Evolutionary conservation across 805 yeast species (phyloP).

Genomic region (Barnettozyma sucrosica): DNA sequence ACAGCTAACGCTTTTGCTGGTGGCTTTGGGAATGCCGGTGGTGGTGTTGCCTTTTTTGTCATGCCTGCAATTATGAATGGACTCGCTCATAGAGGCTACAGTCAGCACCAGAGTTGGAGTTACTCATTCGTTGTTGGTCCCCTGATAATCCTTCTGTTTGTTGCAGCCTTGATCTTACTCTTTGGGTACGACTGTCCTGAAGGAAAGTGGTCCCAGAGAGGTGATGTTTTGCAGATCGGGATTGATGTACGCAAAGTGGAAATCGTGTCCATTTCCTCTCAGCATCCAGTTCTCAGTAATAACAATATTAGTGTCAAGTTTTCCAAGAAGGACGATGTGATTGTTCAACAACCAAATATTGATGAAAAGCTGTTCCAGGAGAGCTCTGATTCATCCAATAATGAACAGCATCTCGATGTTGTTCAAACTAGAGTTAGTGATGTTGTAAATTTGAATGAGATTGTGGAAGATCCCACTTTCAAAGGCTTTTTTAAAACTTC

Average conservation of each 20-base stretch:
- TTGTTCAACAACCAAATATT: conserved; percentile 1
- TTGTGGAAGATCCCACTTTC: conserved; percentile 24
- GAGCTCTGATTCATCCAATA: background rate
- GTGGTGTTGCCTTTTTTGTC: conserved; percentile 30
- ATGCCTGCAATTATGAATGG: conserved; percentile 27
- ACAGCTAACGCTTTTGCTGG: conserved; percentile 29
- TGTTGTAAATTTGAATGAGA: conserved; percentile 21
- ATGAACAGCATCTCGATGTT: conserved; percentile 5
- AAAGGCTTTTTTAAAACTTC: conserved; percentile 14
- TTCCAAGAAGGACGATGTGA: conserved; percentile 6
- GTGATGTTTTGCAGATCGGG: conserved; percentile 23
- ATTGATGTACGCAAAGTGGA: conserved; percentile 23
- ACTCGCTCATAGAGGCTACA: conserved; percentile 18
- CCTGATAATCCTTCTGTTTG: conserved; percentile 25
- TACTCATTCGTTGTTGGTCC: conserved; percentile 29
- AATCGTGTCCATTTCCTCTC: conserved; percentile 19
- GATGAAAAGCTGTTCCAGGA: conserved; percentile 6
- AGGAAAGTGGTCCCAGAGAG: conserved; percentile 30
- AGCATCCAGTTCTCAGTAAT: conserved; percentile 10
- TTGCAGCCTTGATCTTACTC: conserved; percentile 22
- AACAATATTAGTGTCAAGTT: background rate
- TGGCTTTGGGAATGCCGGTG: conserved; percentile 31
- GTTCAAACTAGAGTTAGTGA: conserved; percentile 17
- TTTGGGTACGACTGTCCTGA: conserved; percentile 33
- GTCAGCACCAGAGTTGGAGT: conserved; percentile 25